Evolutionary conservation across 768 basidiomycete species (phyloP), one percentile per base, ranked within the genome.

Genomic region (Mycena leptocephala): DNA sequence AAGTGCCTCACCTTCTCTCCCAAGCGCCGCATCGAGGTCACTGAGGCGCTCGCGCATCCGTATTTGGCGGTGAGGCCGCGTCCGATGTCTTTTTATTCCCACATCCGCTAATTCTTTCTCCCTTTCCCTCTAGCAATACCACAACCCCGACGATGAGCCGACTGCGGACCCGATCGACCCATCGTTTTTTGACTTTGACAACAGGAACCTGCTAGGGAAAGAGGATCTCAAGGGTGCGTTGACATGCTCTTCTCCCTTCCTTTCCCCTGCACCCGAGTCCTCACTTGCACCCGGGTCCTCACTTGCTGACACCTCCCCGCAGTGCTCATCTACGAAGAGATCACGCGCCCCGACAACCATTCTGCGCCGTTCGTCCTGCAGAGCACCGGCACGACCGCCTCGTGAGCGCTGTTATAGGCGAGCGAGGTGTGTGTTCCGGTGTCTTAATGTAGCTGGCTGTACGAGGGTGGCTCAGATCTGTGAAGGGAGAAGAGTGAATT

Each of bases 111-210:
- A 59, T 64, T 43, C 35, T 55, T 46, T 26, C 13, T 32, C 16
- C 75, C 76, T n/a, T n/a, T n/a, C n/a, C n/a, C n/a, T n/a, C n/a
- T n/a, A 95, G 95, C 93, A 95, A 0, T 97, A 97, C 80, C 96
- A 97, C 76, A 97, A 98, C 80, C 92, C 94, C 8, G 91, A 92
- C 16, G 97, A 99, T 81, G 97, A 98, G 82, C 97, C 97, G 0
- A 90, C 91, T 2, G 96, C 97, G 1, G 88, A 91, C 76, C 91
- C 92, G 1, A 87, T 95, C 37, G 93, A 95, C 66, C 93, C 95
- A 0, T 90, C 90, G 1, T 96, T 96, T 84, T 96, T 96, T 80
- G 92, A 96, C 78, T 96, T 96, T 80, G 95, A 96, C 78, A 92
- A 93, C 70, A 93, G 93, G 1, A 88, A 91, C 70, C 87, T 91